Conservation (phyloP, 139 green algal species). For the Closterium sp. region DNA sequence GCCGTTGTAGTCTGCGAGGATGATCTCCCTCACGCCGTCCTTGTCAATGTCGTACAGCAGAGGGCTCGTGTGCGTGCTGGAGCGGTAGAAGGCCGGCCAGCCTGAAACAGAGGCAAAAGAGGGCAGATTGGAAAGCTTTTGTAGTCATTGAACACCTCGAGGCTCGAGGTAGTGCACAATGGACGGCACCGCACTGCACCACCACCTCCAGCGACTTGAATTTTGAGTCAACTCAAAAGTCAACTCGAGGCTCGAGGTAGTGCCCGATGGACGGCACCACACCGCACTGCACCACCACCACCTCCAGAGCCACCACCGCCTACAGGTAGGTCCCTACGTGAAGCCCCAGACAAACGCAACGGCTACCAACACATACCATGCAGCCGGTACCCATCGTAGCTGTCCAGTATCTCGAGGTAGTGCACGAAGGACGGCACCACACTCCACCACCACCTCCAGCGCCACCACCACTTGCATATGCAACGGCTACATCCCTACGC, state of each 20-base stretch:
- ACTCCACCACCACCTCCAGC: too few relatives aligned
- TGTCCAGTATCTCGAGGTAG: slow-evolving; percentile 90
- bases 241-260: too few relatives aligned
- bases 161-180: too few relatives aligned
- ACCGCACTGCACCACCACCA: slow-evolving; percentile 61
- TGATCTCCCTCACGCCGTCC: slow-evolving; percentile 80
- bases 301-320: too few relatives aligned
- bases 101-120: neutral
- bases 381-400: neutral
- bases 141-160: slow-evolving; percentile 83
- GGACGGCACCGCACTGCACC: too few relatives aligned
- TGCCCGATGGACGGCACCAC: slow-evolving; percentile 90
- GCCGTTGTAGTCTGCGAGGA: slow-evolving; percentile 87
- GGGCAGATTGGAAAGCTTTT: too few relatives aligned
- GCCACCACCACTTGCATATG: slow-evolving; percentile 60
- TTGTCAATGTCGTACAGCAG: slow-evolving; percentile 87
- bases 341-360: too few relatives aligned
- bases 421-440: slow-evolving; percentile 87
- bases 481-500: neutral
- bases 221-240: too few relatives aligned
- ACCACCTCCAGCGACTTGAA: too few relatives aligned
- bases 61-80: slow-evolving; percentile 80
- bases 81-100: slow-evolving; percentile 68
- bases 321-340: too few relatives aligned
- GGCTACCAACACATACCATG: too few relatives aligned